Conservation (phyloP, 441 rosid genomes). For the Biscutella laevigata region DNA sequence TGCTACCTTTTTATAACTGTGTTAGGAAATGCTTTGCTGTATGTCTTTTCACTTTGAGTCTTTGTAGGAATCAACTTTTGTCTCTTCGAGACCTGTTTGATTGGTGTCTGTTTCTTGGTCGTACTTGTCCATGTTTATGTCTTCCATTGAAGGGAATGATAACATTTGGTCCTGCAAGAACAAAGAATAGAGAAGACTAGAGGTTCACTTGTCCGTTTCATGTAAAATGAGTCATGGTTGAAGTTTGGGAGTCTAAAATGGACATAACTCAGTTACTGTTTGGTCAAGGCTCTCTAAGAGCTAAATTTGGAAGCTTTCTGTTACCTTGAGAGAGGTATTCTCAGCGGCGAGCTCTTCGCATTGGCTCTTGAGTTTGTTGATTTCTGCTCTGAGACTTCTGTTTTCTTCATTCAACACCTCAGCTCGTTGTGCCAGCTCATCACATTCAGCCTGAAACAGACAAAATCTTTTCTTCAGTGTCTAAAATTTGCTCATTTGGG, state of each 20-base stretch:
- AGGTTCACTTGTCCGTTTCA: too few relatives aligned
- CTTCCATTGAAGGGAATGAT: slow-evolving; percentile 41
- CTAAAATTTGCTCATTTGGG: slow-evolving; percentile 1
- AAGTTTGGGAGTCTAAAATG: too few relatives aligned
- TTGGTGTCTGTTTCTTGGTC: slow-evolving; percentile 36
- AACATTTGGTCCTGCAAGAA: slow-evolving; percentile 51
- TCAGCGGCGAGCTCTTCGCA: slow-evolving; percentile 65
- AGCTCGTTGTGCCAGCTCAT: slow-evolving; percentile 83
- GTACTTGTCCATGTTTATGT: slow-evolving; percentile 38
- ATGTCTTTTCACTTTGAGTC: slow-evolving; percentile 16
- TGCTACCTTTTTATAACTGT: slow-evolving; percentile 15
- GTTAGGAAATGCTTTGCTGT: slow-evolving; percentile 19
- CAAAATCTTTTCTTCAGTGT: slow-evolving; percentile 6
- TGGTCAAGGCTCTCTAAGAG: too few relatives aligned
- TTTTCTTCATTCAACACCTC: slow-evolving; percentile 78
- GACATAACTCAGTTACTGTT: too few relatives aligned
- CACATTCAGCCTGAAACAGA: slow-evolving; percentile 73
- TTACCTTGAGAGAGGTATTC: slow-evolving; percentile 68
- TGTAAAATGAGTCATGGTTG: too few relatives aligned
- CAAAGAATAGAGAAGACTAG: background rate
- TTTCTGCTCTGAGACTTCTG: slow-evolving; percentile 64
- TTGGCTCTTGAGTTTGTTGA: slow-evolving; percentile 58
- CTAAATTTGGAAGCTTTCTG: too few relatives aligned
- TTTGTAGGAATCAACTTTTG: slow-evolving; percentile 34
- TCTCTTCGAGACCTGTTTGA: slow-evolving; percentile 16